Base-by-base conservation (phyloP, 1,284 basidiomycete species). In the Melampsora americana region DNA sequence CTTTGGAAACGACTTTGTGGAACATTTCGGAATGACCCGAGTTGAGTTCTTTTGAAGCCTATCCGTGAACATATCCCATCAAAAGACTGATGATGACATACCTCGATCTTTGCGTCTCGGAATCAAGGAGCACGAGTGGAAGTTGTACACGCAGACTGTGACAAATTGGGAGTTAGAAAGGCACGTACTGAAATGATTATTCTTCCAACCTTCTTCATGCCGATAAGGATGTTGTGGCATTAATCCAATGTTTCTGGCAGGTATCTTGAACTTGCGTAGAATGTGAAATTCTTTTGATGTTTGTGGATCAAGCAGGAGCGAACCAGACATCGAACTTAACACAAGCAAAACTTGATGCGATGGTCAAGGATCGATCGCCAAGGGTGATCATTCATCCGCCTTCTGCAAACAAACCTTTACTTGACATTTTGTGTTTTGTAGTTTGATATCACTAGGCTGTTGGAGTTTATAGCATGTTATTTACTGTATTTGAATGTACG, bases 151-250 rank as follows among this genome's bases (percentile, higher is more conserved):
- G 2, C 66, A 69, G 32, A 66, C 73, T 26, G 73, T 76, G 30
- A 76, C 73, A 30, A 76, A 76, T 56, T 76, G 73, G 73, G 73
- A 76, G 35, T 18, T 69, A 14, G 73, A 76, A 69, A 65, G 73
- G 73, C 69, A 20, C 18, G 66, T 69, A 28, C 26, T 42, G 53
- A 46, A 14, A 5, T 5, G 7, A 18, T 42, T 28, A n/a, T 14
- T 1, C 20, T 26, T 56, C 53, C 9, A 26, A 16, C 30, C n/a
- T 30, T n/a, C 28, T 35, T 18, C 44, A 44, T 28, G 23, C 16
- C 12, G 23, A 30, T 32, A 26, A 20, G 35, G 30, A 23, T 23
- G n/a, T 68, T n/a, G 26, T 30, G 18, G 18, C 5, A 42, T 28
- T 50, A 16, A 28, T 23, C 28, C 18, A 68, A n/a, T 26, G 6